Evolutionary conservation across 768 basidiomycete genomes (phyloP).

Genomic region (Strobilomyces echinocephalus): DNA sequence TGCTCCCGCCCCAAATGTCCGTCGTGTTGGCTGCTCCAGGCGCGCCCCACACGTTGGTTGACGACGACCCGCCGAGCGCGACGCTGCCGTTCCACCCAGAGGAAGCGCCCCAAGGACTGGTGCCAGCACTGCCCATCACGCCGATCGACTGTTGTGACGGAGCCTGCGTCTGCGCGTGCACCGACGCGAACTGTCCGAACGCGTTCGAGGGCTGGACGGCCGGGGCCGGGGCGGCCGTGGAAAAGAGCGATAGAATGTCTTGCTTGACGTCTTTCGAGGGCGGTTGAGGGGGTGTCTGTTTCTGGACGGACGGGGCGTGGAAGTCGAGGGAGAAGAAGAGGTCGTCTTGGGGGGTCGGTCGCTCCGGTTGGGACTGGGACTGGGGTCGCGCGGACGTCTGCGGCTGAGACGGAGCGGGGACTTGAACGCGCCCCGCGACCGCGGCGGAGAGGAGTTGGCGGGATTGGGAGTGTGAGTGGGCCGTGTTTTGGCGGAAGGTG

Average conservation of each 20-base stretch:
- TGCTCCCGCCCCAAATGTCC: no score
- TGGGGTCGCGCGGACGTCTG: slow-evolving; percentile 10
- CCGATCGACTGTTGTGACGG: slow-evolving; percentile 33
- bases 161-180: slow-evolving; percentile 1
- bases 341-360: slow-evolving; percentile 48
- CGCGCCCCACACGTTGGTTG: slow-evolving; percentile 27
- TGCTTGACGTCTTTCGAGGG: slow-evolving; percentile 73
- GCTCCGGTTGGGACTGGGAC: slow-evolving; percentile 9
- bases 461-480: slow-evolving; percentile 18
- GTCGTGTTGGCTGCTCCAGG: no score
- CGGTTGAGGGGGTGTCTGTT: slow-evolving; percentile 26
- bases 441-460: slow-evolving; percentile 29
- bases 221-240: slow-evolving; percentile 35
- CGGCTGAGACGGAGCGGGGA: slow-evolving; percentile 1
- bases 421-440: slow-evolving; percentile 35
- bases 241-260: slow-evolving; percentile 82
- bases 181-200: slow-evolving; percentile 36
- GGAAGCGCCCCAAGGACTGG: slow-evolving; percentile 66
- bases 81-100: no score
- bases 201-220: slow-evolving; percentile 21
- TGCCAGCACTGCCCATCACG: slow-evolving; percentile 52
- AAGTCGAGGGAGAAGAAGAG: slow-evolving; percentile 89
- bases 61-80: no score
- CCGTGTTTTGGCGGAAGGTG: slow-evolving; percentile 19
- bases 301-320: slow-evolving; percentile 51